Conservation (phyloP, 495 filamentous ascomycete genomes). For the Podospora pseudopauciseta region DNA sequence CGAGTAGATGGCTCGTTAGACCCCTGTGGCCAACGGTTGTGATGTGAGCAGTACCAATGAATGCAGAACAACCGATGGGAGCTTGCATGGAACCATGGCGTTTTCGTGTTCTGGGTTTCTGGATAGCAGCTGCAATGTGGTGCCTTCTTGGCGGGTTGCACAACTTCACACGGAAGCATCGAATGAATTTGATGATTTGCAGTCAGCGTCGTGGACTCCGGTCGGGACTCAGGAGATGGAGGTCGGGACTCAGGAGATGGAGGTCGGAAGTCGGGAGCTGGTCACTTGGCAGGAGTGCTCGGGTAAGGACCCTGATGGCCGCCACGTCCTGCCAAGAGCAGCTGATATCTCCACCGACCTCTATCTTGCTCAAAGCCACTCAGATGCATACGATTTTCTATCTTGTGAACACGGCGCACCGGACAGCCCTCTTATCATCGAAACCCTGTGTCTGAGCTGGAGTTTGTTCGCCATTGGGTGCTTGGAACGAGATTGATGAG, state of each 20-base stretch:
- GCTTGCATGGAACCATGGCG: not conserved
- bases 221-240: not conserved
- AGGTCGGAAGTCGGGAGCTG: not conserved
- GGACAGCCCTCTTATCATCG: too few relatives aligned
- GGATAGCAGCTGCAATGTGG: not conserved
- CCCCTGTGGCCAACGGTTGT: not conserved
- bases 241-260: not conserved
- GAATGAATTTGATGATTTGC: not conserved
- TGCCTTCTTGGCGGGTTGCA: not conserved
- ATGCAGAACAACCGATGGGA: not conserved
- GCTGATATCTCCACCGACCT: not conserved
- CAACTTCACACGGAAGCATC: too few relatives aligned
- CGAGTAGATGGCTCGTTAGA: not conserved
- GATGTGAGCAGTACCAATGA: not conserved
- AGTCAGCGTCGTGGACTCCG: not conserved
- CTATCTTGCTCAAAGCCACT: not conserved
- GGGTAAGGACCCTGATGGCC: too few relatives aligned
- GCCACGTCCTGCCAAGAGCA: not conserved
- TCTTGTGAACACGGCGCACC: too few relatives aligned
- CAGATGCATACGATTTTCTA: not conserved
- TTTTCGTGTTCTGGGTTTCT: too few relatives aligned
- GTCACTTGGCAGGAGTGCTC: not conserved
- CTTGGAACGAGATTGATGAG: too few relatives aligned
- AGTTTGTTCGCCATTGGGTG: too few relatives aligned
- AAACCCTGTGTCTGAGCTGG: too few relatives aligned